Evolutionary conservation across 2,329 filamentous ascomycete species (phyloP).

Genomic region (Pseudopithomyces maydicus): DNA sequence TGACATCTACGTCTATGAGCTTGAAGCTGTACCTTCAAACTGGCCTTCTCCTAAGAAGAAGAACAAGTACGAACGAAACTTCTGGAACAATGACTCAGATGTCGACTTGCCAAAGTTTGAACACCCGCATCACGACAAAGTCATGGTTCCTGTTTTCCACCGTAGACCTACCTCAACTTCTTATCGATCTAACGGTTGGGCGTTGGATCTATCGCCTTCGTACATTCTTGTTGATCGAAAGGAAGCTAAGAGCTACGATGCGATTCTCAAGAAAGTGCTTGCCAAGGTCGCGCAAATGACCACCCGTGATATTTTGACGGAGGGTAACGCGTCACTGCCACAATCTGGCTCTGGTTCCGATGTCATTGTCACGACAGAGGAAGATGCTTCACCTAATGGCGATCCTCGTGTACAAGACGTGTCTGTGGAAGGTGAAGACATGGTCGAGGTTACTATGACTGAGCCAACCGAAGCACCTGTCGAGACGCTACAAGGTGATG

Average conservation of each 20-base stretch:
- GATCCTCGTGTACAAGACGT: constrained; percentile 74
- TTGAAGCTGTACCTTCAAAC: constrained; percentile 81
- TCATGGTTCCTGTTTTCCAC: constrained; percentile 75
- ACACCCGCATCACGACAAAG: constrained; percentile 65
- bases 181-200: constrained; percentile 37
- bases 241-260: constrained; percentile 71
- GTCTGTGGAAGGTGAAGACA: constrained; percentile 86
- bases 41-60: constrained; percentile 60
- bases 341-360: constrained; percentile 65
- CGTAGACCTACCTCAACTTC: constrained; percentile 49
- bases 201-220: constrained; percentile 57
- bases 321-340: constrained; percentile 57
- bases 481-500: constrained; percentile 26
- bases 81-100: constrained; percentile 48
- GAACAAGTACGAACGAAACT: constrained; percentile 51
- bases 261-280: constrained; percentile 79
- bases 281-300: constrained; percentile 77
- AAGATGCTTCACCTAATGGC: constrained; percentile 68
- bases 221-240: constrained; percentile 78
- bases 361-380: constrained; percentile 67
- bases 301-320: constrained; percentile 67
- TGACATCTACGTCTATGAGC: constrained; percentile 74
- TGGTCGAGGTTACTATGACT: constrained; percentile 88
- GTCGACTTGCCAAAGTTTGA: constrained; percentile 60
- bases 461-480: constrained; percentile 55